A percentile compares a stretch with the other conserved stretches of the same genome.
Evolutionary conservation across 345 rosid genomes (phyloP).

Genomic region (Linum usitatissimum): DNA sequence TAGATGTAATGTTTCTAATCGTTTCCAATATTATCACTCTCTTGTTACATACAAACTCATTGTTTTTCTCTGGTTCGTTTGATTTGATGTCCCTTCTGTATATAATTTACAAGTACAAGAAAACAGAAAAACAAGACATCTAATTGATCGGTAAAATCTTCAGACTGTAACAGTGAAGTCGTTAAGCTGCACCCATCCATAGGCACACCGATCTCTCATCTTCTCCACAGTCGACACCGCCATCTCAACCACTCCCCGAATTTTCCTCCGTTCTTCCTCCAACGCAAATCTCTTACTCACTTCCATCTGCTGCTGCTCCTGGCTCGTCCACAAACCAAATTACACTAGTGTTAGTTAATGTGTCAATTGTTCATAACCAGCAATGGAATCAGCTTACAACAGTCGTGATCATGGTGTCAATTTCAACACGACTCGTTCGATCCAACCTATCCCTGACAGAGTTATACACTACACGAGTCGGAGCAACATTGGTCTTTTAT

Average conservation of each 20-base stretch:
- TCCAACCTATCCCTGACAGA: no score
- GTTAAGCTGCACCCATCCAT: conserved; percentile 66
- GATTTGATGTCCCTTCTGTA: no score
- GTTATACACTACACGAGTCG: no score
- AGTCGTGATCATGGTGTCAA: no score
- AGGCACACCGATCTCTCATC: conserved; percentile 63
- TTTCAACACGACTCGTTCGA: no score
- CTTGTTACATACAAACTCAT: no score
- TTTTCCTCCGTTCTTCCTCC: conserved; percentile 53
- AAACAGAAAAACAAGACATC: not conserved
- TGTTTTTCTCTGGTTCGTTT: no score
- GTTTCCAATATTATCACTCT: no score
- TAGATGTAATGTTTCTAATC: no score
- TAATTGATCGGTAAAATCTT: not conserved
- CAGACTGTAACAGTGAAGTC: conserved; percentile 29
- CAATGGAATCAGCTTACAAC: no score
- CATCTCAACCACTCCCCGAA: conserved; percentile 43
- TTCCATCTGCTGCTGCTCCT: conserved; percentile 40
- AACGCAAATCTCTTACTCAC: conserved; percentile 28
- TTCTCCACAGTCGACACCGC: conserved; percentile 43
- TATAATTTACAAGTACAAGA: not conserved
- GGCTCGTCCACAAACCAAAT: not conserved
- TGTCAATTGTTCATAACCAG: no score
- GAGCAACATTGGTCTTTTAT: no score
- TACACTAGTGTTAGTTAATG: not conserved